Evolutionary conservation across 139 green algal species (phyloP).

Genomic region (Zygnema circumcarinatum): DNA sequence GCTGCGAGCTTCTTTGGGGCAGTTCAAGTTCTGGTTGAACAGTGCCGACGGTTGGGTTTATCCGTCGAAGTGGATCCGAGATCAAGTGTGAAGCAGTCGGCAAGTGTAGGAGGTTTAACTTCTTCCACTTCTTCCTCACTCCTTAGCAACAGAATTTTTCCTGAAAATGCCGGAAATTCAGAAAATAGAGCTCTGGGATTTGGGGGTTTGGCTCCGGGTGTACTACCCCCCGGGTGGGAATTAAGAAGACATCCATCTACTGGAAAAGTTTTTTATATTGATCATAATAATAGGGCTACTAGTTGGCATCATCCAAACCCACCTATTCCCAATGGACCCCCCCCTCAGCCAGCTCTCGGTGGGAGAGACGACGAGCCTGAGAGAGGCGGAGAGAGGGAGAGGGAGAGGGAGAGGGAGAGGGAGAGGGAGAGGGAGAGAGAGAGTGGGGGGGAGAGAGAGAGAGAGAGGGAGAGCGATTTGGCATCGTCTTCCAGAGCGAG

Average conservation of each 20-base stretch:
- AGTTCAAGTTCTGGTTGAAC: constrained; percentile 72
- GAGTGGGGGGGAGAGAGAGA: background rate
- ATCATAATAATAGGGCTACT: constrained; percentile 90
- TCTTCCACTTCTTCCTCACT: too few species aligned
- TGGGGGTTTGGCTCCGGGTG: background rate
- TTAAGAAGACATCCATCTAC: constrained; percentile 76
- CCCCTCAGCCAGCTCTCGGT: background rate
- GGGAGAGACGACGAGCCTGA: background rate
- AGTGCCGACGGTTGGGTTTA: constrained; percentile 43
- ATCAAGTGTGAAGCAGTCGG: too few species aligned
- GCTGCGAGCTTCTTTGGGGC: constrained; percentile 91
- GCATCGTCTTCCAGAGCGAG: background rate
- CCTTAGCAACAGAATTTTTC: too few species aligned
- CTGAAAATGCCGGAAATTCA: background rate
- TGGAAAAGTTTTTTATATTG: constrained; percentile 90
- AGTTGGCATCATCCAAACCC: constrained; percentile 77
- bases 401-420: background rate
- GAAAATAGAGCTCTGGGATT: background rate
- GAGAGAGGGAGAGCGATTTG: background rate
- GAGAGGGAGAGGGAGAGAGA: constrained; percentile 8
- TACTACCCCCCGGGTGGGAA: constrained; percentile 84
- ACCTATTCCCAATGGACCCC: background rate
- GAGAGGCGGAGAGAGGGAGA: background rate
- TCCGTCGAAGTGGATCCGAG: constrained; percentile 28
- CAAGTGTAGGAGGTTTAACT: background rate